Conservation (phyloP, 495 filamentous ascomycete species). For the Aspergillus leporis region DNA sequence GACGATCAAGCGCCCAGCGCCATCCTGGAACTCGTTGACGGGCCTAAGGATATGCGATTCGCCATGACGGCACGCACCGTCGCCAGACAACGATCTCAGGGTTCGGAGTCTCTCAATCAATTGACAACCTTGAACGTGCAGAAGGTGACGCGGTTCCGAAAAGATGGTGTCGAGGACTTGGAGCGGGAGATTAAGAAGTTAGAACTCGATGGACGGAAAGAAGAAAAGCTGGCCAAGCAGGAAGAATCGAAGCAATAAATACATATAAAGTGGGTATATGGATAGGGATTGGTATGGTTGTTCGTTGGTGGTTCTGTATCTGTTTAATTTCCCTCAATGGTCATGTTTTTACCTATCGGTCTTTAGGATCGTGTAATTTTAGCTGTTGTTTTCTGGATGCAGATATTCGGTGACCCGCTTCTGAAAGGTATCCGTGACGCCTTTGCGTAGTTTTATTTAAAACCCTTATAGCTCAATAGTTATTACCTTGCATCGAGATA, state of each 20-base stretch:
- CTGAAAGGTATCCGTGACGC: no score
- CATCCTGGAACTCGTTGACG: constrained; percentile 95
- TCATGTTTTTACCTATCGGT: constrained; percentile 2
- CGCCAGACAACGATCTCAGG: constrained; percentile 56
- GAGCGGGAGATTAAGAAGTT: constrained; percentile 71
- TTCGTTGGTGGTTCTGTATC: constrained; percentile 4
- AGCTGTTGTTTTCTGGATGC: constrained; percentile 11
- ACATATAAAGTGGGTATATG: not conserved
- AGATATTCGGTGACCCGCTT: not conserved
- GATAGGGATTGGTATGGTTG: not conserved
- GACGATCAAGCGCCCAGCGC: constrained; percentile 82
- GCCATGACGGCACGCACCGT: constrained; percentile 83
- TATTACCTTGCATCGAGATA: no score
- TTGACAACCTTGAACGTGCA: constrained; percentile 73
- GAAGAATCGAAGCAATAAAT: constrained; percentile 14
- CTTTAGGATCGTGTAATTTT: constrained; percentile 19
- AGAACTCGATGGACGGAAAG: constrained; percentile 25
- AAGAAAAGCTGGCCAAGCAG: constrained; percentile 11
- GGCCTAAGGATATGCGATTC: constrained; percentile 93
- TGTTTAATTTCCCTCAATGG: constrained; percentile 6
- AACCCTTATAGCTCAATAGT: no score
- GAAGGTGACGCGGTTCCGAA: constrained; percentile 82
- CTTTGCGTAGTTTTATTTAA: no score
- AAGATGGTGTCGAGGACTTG: constrained; percentile 63
- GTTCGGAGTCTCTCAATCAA: constrained; percentile 56